Conservation (phyloP, 345 rosid genomes). For the Schrenkiella parvula region DNA sequence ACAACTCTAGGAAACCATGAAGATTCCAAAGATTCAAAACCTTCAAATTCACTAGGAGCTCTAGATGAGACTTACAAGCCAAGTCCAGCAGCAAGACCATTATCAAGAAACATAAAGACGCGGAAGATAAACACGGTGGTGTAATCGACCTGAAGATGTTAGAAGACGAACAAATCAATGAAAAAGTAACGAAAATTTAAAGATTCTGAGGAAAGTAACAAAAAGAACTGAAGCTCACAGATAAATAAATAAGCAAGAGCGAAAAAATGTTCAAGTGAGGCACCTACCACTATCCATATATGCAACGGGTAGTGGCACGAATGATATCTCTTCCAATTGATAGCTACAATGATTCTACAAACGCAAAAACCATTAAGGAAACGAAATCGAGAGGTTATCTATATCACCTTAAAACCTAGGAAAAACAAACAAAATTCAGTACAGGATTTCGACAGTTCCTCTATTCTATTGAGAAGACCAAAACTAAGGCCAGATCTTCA, state of each 20-base stretch:
- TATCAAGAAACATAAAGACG: conserved; percentile 90
- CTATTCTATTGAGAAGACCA: neutral
- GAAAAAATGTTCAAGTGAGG: neutral
- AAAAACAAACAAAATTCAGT: neutral
- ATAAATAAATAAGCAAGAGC: neutral
- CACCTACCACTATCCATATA: conserved; percentile 96
- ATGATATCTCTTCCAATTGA: conserved; percentile 84
- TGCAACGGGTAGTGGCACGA: conserved; percentile 80
- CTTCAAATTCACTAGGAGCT: neutral
- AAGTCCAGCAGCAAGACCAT: conserved; percentile 93
- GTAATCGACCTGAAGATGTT: conserved; percentile 76
- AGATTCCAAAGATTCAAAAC: neutral
- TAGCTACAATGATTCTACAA: conserved; percentile 73
- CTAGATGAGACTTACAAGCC: conserved; percentile 69
- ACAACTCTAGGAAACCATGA: neutral
- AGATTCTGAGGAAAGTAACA: neutral
- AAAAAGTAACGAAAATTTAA: neutral
- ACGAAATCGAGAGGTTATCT: neutral
- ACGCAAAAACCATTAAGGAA: conserved; percentile 24
- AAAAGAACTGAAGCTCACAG: neutral
- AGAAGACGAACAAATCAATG: neutral
- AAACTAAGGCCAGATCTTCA: neutral
- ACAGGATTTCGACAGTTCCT: neutral
- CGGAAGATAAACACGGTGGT: conserved; percentile 84
- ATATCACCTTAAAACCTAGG: conserved; percentile 1